phyloP scores from a whole-genome alignment of 495 filamentous ascomycete genomes.

The Halenospora varia region DNA sequence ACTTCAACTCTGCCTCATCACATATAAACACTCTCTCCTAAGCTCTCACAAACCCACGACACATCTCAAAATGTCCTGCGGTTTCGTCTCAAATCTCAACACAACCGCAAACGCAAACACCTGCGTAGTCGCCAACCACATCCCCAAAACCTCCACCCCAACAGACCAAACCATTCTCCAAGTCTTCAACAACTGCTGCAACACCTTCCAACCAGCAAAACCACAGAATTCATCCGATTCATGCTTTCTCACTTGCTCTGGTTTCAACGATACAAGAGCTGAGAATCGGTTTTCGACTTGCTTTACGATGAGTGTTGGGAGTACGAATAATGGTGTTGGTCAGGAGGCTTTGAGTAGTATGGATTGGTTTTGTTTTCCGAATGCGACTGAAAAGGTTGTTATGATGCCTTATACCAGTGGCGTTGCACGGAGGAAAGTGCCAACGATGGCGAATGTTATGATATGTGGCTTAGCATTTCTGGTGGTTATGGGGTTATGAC shows the following conservation, averaged over 20 bases:
- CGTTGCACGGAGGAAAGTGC: no score
- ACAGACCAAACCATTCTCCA: not conserved
- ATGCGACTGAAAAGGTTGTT: no score
- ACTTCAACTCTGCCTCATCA: no score
- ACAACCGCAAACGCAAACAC: not conserved
- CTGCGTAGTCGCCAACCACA: not conserved
- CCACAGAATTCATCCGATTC: not conserved
- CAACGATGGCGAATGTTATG: no score
- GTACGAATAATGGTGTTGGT: not conserved
- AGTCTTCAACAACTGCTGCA: not conserved
- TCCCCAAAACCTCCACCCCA: not conserved
- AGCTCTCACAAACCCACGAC: no score
- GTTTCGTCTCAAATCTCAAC: no score
- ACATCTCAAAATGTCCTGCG: no score
- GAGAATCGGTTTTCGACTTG: not conserved
- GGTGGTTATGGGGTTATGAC: no score
- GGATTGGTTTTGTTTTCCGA: not conserved
- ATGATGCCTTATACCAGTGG: no score
- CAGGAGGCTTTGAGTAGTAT: not conserved
- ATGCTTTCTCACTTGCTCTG: not conserved
- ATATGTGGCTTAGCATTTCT: no score
- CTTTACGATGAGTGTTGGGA: not conserved
- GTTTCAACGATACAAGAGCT: not conserved
- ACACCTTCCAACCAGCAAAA: not conserved
- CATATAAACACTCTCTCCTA: no score